phyloP scores from a whole-genome alignment of 768 basidiomycete species.

The Mycena crocata region DNA sequence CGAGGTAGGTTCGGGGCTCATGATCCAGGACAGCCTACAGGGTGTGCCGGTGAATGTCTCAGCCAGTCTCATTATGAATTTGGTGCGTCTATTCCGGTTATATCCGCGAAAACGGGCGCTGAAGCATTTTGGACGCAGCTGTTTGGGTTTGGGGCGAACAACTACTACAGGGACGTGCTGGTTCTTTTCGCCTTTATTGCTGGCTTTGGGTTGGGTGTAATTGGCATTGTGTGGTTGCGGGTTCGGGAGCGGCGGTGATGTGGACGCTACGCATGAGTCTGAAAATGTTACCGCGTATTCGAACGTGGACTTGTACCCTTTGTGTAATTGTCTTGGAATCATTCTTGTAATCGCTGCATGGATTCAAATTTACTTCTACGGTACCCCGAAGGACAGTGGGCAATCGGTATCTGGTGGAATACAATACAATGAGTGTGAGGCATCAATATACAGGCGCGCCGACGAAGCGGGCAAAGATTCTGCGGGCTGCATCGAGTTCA shows the following conservation, averaged over 20 bases:
- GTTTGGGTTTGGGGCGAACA: conserved; percentile 85
- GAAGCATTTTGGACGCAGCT: conserved; percentile 55
- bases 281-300: neutral
- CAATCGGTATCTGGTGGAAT: neutral
- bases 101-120: neutral
- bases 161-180: conserved; percentile 92
- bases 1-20: conserved; percentile 89
- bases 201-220: conserved; percentile 79
- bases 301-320: neutral
- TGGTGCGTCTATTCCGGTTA: conserved; percentile 59
- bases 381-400: neutral
- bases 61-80: conserved; percentile 86
- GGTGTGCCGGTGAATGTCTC: conserved; percentile 88
- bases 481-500: conserved; percentile 15
- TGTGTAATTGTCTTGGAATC: neutral
- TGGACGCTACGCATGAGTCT: neutral
- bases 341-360: neutral
- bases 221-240: conserved; percentile 80
- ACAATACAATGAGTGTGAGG: conserved; percentile 9
- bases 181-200: conserved; percentile 89
- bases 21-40: conserved; percentile 81
- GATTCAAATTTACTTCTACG: too few species aligned
- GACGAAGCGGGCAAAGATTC: conserved; percentile 19
- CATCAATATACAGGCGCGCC: conserved; percentile 22
- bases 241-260: conserved; percentile 79